Base-by-base conservation (phyloP, 1,139 yeast genomes). In the Yamadazyma jaroonii region DNA sequence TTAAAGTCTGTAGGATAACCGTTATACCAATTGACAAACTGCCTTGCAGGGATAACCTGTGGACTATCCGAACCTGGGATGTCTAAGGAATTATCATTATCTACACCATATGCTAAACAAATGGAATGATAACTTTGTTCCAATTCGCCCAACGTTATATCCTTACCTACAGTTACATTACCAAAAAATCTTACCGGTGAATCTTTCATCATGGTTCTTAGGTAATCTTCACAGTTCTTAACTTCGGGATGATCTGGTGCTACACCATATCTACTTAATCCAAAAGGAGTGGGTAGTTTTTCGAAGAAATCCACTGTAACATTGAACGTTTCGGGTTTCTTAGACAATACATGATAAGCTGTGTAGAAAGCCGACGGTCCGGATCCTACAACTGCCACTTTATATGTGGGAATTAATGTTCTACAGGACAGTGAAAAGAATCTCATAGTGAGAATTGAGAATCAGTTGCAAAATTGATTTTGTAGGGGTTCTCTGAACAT, bases 201-300 rank as follows among this genome's bases (percentile, higher is more conserved):
- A 6, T 45, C 39, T 3, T 25, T 26, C 53, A 84, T 84, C 22
- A 84, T 74, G 41, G 81, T 79, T 6, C 73, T 73, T 55, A 94
- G 81, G 39, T 89, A 82, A 17, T 85, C 94, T 57, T 88, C 89
- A 53, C 94, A 84, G 45, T 81, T 81, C 57, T 92, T 92, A 27
- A 92, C 97, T 54, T 92, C 98, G 0, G 97, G 96, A 59, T 92
- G 98, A 61, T 92, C 99, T 1, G 99, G 99, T 0, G 98, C 97
- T n/a, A 92, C 97, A 1, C 99, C 99, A 55, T 79, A 90, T 31
- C 99, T 63, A 34, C 92, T 81, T 27, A 92, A 67, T 0, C 99
- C 99, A 62, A 76, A 92, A 0, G 98, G 98, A 3, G 90, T 81
- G 0, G 97, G 96, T 26, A 84, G 65, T 42, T 80, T 72, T 53